Conservation (phyloP, 2,329 filamentous ascomycete species). For the Fusarium sororula region DNA sequence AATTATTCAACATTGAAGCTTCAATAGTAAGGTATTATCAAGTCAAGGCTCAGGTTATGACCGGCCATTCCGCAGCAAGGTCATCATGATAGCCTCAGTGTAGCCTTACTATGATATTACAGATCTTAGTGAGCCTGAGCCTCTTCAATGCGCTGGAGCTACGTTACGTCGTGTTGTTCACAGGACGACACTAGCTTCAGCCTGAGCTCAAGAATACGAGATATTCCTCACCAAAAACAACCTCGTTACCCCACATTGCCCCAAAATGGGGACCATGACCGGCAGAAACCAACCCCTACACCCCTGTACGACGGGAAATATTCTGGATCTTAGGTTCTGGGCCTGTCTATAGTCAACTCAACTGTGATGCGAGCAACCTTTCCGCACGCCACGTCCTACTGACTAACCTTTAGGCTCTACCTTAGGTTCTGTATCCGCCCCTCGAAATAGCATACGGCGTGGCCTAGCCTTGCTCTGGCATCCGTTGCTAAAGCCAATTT, state of each 20-base stretch:
- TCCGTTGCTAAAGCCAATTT: not conserved
- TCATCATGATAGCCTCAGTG: not conserved
- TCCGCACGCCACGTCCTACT: not conserved
- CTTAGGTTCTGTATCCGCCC: conserved; percentile 6
- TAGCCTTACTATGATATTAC: not conserved
- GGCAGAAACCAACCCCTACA: not conserved
- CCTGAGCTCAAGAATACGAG: conserved; percentile 35
- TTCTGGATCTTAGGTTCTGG: conserved; percentile 29
- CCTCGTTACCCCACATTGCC: conserved; percentile 33
- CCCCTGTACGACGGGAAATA: conserved; percentile 22
- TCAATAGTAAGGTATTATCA: not conserved
- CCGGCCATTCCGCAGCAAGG: conserved; percentile 3
- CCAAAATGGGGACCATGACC: conserved; percentile 16
- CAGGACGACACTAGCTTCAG: conserved; percentile 16
- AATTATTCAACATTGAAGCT: not conserved
- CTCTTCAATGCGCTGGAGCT: not conserved
- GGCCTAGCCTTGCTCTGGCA: conserved; percentile 14
- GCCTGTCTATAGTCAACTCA: not conserved
- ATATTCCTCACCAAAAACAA: conserved; percentile 13
- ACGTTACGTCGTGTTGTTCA: conserved; percentile 24
- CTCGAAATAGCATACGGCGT: conserved; percentile 32
- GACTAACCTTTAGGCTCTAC: not conserved
- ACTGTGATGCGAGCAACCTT: not conserved
- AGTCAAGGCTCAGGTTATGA: not conserved
- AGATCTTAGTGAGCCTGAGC: not conserved